phyloP scores from a whole-genome alignment of 2,329 filamentous ascomycete genomes.

The Colletotrichum tropicicola region DNA sequence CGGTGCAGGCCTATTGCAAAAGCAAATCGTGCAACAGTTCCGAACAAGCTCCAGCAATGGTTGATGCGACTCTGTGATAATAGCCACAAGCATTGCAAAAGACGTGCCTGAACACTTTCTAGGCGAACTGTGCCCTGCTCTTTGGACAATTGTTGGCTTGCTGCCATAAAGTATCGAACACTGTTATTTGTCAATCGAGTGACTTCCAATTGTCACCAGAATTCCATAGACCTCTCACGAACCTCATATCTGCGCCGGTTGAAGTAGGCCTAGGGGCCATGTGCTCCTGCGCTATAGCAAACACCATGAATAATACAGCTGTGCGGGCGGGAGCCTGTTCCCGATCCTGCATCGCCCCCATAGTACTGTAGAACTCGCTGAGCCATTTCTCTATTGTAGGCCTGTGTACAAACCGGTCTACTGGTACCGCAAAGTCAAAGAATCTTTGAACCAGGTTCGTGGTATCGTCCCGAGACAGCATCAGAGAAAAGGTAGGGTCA shows the following conservation, averaged over 20 bases:
- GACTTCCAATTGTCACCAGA: no score
- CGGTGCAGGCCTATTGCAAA: slow-evolving; percentile 49
- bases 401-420: slow-evolving; percentile 47
- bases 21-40: slow-evolving; percentile 47
- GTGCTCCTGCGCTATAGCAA: slow-evolving; percentile 60
- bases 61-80: slow-evolving; percentile 54
- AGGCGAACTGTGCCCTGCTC: slow-evolving; percentile 47
- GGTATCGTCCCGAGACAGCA: slow-evolving; percentile 40
- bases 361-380: slow-evolving; percentile 51
- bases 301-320: slow-evolving; percentile 41
- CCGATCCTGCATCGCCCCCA: slow-evolving; percentile 44
- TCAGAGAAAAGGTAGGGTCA: slow-evolving; percentile 48
- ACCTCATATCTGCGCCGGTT: neutral
- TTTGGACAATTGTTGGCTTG: slow-evolving; percentile 44
- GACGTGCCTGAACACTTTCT: slow-evolving; percentile 48
- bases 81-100: slow-evolving; percentile 52
- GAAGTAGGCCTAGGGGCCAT: slow-evolving; percentile 12
- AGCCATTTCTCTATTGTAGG: slow-evolving; percentile 47
- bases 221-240: no score
- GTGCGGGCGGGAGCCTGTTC: neutral
- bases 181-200: slow-evolving; percentile 19
- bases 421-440: slow-evolving; percentile 47
- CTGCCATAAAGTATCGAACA: slow-evolving; percentile 40
- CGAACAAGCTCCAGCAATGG: slow-evolving; percentile 55
- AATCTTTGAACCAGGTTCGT: slow-evolving; percentile 41